Percentiles rank a stretch among this genome's conserved stretches.
Evolutionary conservation across 208 protist species (phyloP).

Genomic region (Angomonas ambiguus): DNA sequence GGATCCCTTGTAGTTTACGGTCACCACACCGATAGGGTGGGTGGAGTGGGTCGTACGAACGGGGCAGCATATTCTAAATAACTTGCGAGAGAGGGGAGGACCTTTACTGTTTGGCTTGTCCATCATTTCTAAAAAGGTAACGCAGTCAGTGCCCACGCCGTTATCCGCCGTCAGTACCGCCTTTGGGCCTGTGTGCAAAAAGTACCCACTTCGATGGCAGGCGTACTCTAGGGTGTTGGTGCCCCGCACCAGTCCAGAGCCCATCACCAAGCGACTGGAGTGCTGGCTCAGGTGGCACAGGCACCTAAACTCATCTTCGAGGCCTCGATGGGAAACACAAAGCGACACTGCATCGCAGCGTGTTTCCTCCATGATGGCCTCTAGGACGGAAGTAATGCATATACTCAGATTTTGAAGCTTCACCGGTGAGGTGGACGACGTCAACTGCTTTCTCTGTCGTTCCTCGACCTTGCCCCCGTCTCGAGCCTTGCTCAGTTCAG

Average conservation of each 20-base stretch:
- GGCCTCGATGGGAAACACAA: slow-evolving; percentile 17
- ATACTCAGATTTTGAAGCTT: slow-evolving; percentile 2
- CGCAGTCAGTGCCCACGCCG: neutral
- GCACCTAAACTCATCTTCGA: slow-evolving; percentile 25
- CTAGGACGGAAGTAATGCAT: slow-evolving; percentile 14
- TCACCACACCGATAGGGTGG: slow-evolving; percentile 13
- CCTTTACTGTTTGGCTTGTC: neutral
- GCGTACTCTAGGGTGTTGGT: slow-evolving; percentile 23
- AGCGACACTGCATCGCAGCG: slow-evolving; percentile 8
- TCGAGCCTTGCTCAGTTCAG: neutral
- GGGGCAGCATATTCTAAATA: slow-evolving; percentile 10
- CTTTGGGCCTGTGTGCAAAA: slow-evolving; percentile 18
- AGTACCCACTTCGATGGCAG: slow-evolving; percentile 11
- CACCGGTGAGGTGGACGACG: neutral
- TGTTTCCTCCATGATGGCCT: slow-evolving; percentile 1
- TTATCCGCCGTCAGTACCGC: neutral
- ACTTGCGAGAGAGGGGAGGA: neutral
- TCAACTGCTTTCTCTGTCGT: neutral
- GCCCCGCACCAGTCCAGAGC: slow-evolving; percentile 17
- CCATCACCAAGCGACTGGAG: slow-evolving; percentile 4
- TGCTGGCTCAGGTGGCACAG: slow-evolving; percentile 9
- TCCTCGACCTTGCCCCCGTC: neutral
- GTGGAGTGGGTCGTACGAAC: neutral
- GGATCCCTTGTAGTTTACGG: neutral
- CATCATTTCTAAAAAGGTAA: slow-evolving; percentile 4